phyloP scores from a whole-genome alignment of 345 rosid genomes.

The Erucastrum elatum region DNA sequence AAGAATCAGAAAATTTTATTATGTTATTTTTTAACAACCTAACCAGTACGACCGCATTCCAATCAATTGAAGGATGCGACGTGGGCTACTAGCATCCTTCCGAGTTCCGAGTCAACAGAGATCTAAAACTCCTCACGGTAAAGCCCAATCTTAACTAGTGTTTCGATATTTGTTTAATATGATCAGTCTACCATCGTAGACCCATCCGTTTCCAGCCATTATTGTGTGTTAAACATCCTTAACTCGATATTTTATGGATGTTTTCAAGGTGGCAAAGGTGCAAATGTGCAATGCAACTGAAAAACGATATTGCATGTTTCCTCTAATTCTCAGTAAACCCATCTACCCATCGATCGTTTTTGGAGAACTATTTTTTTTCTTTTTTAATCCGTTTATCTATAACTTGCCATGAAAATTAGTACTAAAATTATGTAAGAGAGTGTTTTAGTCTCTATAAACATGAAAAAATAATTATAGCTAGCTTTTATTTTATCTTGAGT shows the following conservation, averaged over 20 bases:
- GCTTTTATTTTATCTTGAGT: background rate
- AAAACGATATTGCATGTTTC: background rate
- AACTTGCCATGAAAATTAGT: background rate
- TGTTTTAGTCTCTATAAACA: background rate
- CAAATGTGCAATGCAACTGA: background rate
- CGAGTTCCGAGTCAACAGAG: background rate
- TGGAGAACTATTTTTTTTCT: background rate
- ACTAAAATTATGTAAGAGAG: background rate
- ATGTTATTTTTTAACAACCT: background rate
- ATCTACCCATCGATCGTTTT: background rate
- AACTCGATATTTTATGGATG: background rate
- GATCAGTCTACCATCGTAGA: background rate
- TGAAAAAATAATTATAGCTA: background rate
- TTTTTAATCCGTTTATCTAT: background rate
- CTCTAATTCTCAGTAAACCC: background rate
- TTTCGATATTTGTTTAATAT: background rate
- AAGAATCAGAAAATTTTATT: background rate
- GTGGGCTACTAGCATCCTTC: conserved; percentile 1
- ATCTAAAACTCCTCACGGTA: background rate
- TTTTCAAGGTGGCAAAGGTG: background rate
- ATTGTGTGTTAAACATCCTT: background rate
- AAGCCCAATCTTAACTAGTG: conserved; percentile 1
- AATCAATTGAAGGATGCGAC: background rate
- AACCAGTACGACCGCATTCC: background rate
- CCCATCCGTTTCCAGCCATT: background rate